Conservation (phyloP, 495 filamentous ascomycete genomes). For the Symbiotaphrina buchneri region DNA sequence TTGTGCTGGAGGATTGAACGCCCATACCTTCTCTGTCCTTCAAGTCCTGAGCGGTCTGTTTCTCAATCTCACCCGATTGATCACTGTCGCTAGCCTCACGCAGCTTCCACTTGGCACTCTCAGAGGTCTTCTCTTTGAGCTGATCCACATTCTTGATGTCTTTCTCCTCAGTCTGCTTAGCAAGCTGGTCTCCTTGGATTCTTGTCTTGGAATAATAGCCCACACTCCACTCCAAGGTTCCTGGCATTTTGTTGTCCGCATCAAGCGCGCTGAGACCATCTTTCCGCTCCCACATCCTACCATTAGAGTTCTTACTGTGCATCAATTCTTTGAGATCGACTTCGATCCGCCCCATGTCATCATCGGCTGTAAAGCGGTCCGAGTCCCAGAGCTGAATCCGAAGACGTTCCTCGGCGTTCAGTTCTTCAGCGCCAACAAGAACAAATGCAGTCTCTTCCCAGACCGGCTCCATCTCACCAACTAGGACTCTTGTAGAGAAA, state of each 20-base stretch:
- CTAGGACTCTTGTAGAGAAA: constrained; percentile 36
- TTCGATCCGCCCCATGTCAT: constrained; percentile 48
- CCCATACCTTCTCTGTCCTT: too few species aligned
- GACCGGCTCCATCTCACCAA: constrained; percentile 34
- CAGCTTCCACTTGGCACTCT: constrained; percentile 29
- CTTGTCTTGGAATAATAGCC: constrained; percentile 44
- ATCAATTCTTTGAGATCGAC: constrained; percentile 41
- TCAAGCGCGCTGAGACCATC: constrained; percentile 38
- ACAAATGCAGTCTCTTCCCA: constrained; percentile 48
- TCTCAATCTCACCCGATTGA: constrained; percentile 28
- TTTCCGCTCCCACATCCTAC: constrained; percentile 27
- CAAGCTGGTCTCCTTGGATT: constrained; percentile 28
- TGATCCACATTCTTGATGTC: constrained; percentile 26
- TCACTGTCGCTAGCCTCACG: constrained; percentile 31
- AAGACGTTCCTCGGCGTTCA: constrained; percentile 48
- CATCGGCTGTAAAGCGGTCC: constrained; percentile 43
- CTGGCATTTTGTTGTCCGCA: constrained; percentile 41
- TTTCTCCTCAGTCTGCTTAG: constrained; percentile 25
- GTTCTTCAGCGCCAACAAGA: constrained; percentile 40
- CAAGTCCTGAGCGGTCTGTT: constrained; percentile 39
- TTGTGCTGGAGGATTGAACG: too few species aligned
- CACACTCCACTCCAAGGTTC: constrained; percentile 43
- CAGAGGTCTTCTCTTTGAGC: constrained; percentile 26
- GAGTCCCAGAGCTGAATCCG: constrained; percentile 52
- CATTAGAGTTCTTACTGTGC: constrained; percentile 23